Base-by-base conservation (phyloP, 805 yeast species). In the Metschnikowia baotianmanensis region DNA sequence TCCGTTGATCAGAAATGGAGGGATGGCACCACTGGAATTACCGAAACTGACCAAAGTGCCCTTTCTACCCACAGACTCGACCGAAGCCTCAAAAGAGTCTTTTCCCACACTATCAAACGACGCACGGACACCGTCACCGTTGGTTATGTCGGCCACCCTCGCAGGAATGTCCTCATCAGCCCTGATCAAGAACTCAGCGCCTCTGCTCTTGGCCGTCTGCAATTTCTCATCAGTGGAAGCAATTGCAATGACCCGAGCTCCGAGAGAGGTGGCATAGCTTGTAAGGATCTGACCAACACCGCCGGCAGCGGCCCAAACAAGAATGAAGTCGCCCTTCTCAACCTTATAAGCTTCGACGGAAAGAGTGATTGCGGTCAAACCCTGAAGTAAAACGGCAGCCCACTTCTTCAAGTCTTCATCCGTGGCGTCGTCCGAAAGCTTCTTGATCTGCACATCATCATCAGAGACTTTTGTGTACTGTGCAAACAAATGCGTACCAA, bases 281-380 rank as follows among this genome's bases (percentile, higher is more conserved):
- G 72, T 69, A 38, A 88, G 65, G 13, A 86, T 51, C 38, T 77
- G 72, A 5, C 97, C 97, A 37, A 86, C 91, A 40, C 97, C 96
- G 31, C 97, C 97, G 4, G 97, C 96, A 6, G 96, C 96, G 3
- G 97, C 97, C 67, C 88, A 87, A 18, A 87, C 81, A 34, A 90
- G 69, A 31, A 84, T 75, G 51, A 63, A 74, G 43, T 91, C 96
- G 38, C 80, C 90, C 57, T 74, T 67, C 51, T 86, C 58, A 27
- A 86, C 84, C 1, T 70, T 55, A 56, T 85, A 78, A 2, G 93
- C 77, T 46, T 84, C 88, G 26, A 71, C 64, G 34, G 78, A 64
- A 44, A 90, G 78, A 1, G 91, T 76, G 53, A 84, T 61, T 2
- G 91, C 93, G 6, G 97, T 90, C 46, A 88, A 66, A 2, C 87